Base-by-base conservation (phyloP, 83 land plant genomes). In the Isoetes engelmannii region DNA sequence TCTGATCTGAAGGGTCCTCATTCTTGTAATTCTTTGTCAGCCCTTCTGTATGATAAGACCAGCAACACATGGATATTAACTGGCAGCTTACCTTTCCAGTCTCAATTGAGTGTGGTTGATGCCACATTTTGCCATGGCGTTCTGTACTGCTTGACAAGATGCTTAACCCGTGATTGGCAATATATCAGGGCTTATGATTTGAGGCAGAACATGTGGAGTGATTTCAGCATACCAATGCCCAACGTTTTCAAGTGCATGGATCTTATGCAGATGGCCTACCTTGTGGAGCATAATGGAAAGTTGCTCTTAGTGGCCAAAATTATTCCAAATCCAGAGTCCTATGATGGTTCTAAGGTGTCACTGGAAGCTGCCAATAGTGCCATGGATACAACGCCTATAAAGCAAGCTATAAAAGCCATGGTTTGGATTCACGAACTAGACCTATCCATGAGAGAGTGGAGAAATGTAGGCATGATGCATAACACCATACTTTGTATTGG, bases 251-350 rank as follows among this genome's bases (percentile, higher is more conserved):
- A 17, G 17, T 12, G 55, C 55, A 12, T 12, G 55, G 55, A 51
- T 51, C 55, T 51, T 15, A 17, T 51, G 55, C 55, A 51, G 17
- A 51, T 51, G 55, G 15, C 55, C 17, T 51, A 51, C 55, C 55
- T 51, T 12, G 55, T 51, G 13, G 55, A 51, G 13, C 55, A 51
- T 51, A 17, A 17, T 12, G 55, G 55, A 51, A 51, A 51, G 55
- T 15, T 51, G 55, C 55, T 51, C 55, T 15, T 51, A 17, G 55
- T 51, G 55, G 55, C 13, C 15, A 51, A 51, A 17, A 51, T 51
- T 15, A 51, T 51, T 51, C 17, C 55, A 51, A 51, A 17, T 15
- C 17, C 17, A 12, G 55, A 12, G 17, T 12, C 13, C 55, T 12
- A 51, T 15, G 13, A 12, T 15, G 2, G 37, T 28, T 12, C 2